Evolutionary conservation across 78 protist species (phyloP).

Genomic region (Dictyostelium purpureum): DNA sequence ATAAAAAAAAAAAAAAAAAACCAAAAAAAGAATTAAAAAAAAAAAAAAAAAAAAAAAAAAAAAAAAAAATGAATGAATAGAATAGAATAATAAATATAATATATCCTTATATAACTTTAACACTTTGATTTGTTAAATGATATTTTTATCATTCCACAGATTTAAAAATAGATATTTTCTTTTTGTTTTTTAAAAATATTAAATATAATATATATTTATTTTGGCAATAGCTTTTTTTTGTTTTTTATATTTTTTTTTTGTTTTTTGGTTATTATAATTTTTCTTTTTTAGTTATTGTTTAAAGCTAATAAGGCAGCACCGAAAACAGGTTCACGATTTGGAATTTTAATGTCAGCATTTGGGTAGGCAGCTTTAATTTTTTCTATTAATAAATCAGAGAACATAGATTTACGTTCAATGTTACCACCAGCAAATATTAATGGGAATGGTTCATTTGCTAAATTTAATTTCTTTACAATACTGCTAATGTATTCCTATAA

Average conservation of each 20-base stretch:
- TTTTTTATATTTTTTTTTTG: neutral
- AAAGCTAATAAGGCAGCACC: conserved; percentile 69
- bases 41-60: neutral
- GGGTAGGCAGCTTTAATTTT: neutral
- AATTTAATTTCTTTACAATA: conserved; percentile 28
- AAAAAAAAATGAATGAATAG: neutral
- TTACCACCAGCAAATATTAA: conserved; percentile 76
- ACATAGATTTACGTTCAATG: conserved; percentile 30
- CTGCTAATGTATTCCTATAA: conserved; percentile 17
- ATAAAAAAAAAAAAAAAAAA: neutral
- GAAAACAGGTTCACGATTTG: conserved; percentile 4
- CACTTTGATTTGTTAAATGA: no score
- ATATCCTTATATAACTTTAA: neutral
- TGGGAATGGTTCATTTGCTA: conserved; percentile 38
- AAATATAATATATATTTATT: no score
- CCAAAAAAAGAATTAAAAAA: neutral
- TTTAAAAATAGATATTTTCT: no score
- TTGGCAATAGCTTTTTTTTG: no score
- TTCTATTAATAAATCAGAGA: neutral
- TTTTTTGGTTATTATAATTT: neutral
- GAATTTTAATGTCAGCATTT: conserved; percentile 10
- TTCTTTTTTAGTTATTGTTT: neutral
- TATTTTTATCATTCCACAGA: no score
- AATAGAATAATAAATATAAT: neutral
- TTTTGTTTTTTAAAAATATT: neutral